These are phyloP conservation scores for Mrakia frigida DNA, from an alignment of 768 basidiomycete species.

Conservation along the genomic window DNA sequence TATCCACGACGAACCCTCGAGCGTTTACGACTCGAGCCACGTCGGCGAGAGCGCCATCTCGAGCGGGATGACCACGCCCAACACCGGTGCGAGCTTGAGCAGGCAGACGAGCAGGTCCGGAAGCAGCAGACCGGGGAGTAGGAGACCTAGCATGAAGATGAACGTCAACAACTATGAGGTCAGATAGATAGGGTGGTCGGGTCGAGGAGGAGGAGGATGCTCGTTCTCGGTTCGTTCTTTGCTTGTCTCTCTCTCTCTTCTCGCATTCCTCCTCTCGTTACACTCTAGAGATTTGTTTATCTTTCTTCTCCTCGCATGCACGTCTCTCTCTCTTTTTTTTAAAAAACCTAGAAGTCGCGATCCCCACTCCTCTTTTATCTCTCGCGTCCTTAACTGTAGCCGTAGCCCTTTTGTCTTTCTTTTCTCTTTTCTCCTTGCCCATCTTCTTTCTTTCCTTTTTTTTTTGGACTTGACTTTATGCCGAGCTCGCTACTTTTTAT, in stretches of 20 bases:
- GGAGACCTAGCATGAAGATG: conserved; percentile 25
- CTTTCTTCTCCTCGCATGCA: not conserved
- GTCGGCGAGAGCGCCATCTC: conserved; percentile 18
- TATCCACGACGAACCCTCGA: not conserved
- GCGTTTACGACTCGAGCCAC: not conserved
- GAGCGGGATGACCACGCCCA: conserved; percentile 25
- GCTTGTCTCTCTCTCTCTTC: not conserved
- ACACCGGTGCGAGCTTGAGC: conserved; percentile 13
- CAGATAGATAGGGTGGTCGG: conserved; percentile 2
- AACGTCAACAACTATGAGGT: conserved; percentile 21
- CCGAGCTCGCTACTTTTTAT: not conserved
- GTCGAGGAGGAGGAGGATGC: not conserved
- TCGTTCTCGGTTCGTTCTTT: no score
- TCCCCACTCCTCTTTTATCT: not conserved
- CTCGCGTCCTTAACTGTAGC: not conserved
- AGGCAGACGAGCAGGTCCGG: conserved; percentile 13
- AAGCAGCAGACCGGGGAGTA: conserved; percentile 1
- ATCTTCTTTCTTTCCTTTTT: not conserved
- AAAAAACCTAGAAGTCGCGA: no score
- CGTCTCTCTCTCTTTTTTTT: no score
- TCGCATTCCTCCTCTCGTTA: not conserved
- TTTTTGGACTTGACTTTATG: not conserved
- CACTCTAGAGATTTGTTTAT: not conserved
- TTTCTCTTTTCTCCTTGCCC: not conserved
- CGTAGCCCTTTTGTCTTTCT: conserved; percentile 7